These are phyloP conservation scores for Salix koriyanagi DNA, from an alignment of 345 rosid genomes.

Conservation along the genomic window DNA sequence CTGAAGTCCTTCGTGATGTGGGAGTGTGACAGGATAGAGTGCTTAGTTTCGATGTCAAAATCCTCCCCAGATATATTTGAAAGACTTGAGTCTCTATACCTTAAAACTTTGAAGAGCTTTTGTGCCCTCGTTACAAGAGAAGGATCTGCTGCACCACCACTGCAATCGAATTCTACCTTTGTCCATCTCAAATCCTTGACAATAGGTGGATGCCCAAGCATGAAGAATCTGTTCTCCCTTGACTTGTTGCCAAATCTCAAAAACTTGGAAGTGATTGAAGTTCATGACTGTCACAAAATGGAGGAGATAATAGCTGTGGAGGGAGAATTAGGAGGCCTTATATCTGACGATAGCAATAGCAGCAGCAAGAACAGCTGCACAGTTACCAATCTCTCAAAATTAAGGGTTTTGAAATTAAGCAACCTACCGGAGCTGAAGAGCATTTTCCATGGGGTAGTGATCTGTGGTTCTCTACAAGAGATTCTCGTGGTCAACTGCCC, in stretches of 20 bases:
- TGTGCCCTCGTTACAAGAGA: neutral
- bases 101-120: neutral
- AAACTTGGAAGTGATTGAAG: slow-evolving; percentile 10
- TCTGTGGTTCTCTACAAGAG: slow-evolving; percentile 8
- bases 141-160: neutral
- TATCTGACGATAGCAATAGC: neutral
- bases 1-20: neutral
- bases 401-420: neutral
- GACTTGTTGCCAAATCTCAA: slow-evolving; percentile 9
- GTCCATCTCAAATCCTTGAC: neutral
- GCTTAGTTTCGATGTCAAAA: neutral
- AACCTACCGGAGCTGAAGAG: slow-evolving; percentile 5
- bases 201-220: neutral
- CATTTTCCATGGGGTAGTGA: neutral
- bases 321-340: neutral
- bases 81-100: neutral
- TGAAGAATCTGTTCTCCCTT: slow-evolving; percentile 14
- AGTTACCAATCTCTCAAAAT: slow-evolving; percentile 6
- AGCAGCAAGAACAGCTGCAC: neutral
- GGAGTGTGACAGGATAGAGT: neutral
- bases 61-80: neutral
- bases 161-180: neutral
- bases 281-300: neutral
- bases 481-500: neutral
- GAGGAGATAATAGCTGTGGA: slow-evolving; percentile 23